Evolutionary conservation across 1,284 basidiomycete genomes (phyloP).

Genomic region (Tilletia horrida): DNA sequence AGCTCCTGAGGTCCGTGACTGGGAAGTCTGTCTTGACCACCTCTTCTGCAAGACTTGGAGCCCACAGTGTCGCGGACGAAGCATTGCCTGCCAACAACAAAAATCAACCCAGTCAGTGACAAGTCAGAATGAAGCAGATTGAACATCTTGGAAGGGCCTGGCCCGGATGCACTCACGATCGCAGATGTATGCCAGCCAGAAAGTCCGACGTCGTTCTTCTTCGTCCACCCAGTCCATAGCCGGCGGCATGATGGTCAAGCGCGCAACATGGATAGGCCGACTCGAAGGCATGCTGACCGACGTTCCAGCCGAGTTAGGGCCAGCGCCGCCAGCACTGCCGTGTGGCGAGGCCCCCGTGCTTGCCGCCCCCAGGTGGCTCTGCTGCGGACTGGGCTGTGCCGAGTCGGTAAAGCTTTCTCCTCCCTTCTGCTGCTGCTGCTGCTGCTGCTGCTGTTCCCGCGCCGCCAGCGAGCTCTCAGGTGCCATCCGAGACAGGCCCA

Average conservation of each 20-base stretch:
- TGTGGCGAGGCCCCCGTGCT: too few species aligned
- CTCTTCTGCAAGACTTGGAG: constrained; percentile 1
- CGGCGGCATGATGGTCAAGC: constrained; percentile 14
- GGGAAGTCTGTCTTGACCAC: constrained; percentile 14
- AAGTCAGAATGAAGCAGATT: neutral
- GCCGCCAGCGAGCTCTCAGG: neutral
- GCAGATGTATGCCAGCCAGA: constrained; percentile 13
- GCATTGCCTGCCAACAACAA: neutral
- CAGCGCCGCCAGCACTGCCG: neutral
- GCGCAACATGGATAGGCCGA: constrained; percentile 17
- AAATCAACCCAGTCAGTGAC: neutral
- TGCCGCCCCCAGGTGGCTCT: too few species aligned
- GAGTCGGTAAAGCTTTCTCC: too few species aligned
- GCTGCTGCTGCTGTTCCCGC: neutral
- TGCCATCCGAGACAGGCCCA: constrained; percentile 1
- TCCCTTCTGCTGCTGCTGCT: too few species aligned
- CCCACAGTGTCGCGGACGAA: constrained; percentile 8
- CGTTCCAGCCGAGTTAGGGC: neutral
- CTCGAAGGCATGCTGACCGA: neutral
- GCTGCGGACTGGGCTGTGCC: too few species aligned
- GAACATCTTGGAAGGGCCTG: neutral
- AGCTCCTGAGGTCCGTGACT: constrained; percentile 3
- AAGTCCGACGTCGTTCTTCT: constrained; percentile 24
- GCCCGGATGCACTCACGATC: constrained; percentile 10
- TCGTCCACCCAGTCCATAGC: constrained; percentile 25